Evolutionary conservation across 441 rosid species (phyloP), one percentile per base, ranked within the genome.

Genomic region (Populus tomentosa): DNA sequence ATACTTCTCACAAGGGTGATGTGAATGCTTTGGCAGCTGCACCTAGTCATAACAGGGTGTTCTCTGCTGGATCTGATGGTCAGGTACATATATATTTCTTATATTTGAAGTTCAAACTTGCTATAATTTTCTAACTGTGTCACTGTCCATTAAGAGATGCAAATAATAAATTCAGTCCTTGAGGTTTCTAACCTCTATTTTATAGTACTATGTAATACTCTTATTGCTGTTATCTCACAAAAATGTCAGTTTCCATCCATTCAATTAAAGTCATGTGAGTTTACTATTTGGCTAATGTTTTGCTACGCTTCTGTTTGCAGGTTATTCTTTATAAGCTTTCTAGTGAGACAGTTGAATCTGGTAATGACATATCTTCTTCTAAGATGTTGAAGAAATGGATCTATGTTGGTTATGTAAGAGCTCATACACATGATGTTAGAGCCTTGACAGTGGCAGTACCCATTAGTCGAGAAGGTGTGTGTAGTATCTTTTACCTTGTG

Each of bases 21-120:
- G 98, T 86, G 64, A 91, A 96, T 87, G 87, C 98, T 75, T 87
- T 96, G 75, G 93, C 94, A 69, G 94, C 93, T 50, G 77, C 94
- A 56, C 98, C 99, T 77, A 88, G 89, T 86, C 98, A 92, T 76
- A 90, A 82, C 83, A 88, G 92, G 82, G 98, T 96, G 82, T 96
- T 90, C 81, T 94, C 98, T 79, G 92, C 97, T 65, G 98, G 99
- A 50, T 88, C 98, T 66, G 98, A 96, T 82, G 99, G 99, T 73
- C 95, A 94, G 98, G 98, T 94, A 81, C 73, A 70, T 26, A 21
- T 32, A 24, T 23, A 20, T 20, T 74, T 68, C 14, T 32, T 23
- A 13, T 69, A 32, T 59, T 35, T 76, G 71, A 36, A 36, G 26
- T 9, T 62, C 42, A 66, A 71, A 75, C 10, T 36, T 67, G 11